phyloP scores from a whole-genome alignment of 2,329 filamentous ascomycete species.

The Neofusicoccum umdonicola region DNA sequence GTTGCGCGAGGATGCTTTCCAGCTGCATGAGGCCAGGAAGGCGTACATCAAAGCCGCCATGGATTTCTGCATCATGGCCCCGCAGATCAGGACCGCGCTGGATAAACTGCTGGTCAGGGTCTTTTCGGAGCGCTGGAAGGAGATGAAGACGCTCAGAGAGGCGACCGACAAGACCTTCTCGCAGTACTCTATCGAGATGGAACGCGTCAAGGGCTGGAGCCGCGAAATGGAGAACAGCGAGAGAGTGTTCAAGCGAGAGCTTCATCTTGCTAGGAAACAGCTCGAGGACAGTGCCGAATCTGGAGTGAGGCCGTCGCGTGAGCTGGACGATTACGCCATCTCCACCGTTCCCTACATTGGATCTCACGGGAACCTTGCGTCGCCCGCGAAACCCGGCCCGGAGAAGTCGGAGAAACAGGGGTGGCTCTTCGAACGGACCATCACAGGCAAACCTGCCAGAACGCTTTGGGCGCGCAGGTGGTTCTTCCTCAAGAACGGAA shows the following conservation, averaged over 20 bases:
- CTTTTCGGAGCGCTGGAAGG: constrained; percentile 83
- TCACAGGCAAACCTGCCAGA: constrained; percentile 83
- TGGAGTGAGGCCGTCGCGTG: constrained; percentile 75
- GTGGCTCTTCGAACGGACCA: constrained; percentile 81
- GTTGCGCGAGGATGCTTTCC: constrained; percentile 90
- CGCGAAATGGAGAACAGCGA: constrained; percentile 93
- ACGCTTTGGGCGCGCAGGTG: constrained; percentile 89
- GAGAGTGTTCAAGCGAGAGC: constrained; percentile 74
- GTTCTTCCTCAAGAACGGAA: constrained; percentile 94
- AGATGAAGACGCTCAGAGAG: constrained; percentile 73
- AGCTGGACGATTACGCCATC: constrained; percentile 87
- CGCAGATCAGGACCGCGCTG: constrained; percentile 77
- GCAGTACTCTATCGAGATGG: constrained; percentile 76
- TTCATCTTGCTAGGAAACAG: constrained; percentile 74
- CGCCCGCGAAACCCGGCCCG: constrained; percentile 52
- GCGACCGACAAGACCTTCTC: constrained; percentile 59
- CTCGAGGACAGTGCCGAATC: constrained; percentile 75
- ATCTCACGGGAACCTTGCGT: constrained; percentile 50
- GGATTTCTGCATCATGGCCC: constrained; percentile 87
- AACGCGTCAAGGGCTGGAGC: constrained; percentile 87
- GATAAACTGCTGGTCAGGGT: constrained; percentile 84
- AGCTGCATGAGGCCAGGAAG: constrained; percentile 88
- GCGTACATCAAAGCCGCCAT: constrained; percentile 87
- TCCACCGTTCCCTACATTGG: constrained; percentile 88
- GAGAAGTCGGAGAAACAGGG: constrained; percentile 77